Evolutionary conservation across 176 grass and related monocot genomes (phyloP).

Genomic region (Rhynchospora tenuis): DNA sequence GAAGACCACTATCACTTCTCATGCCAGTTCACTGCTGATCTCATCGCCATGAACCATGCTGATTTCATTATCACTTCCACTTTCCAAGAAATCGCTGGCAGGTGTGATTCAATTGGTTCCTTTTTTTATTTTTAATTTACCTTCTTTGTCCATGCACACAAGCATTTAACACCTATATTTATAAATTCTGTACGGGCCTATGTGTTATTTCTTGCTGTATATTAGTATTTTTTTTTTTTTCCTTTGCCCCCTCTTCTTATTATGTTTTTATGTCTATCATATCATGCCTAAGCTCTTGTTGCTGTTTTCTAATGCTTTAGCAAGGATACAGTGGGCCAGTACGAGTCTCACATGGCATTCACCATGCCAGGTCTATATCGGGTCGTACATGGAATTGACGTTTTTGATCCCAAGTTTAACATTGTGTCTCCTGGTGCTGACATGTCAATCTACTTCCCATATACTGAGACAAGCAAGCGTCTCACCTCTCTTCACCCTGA

Average conservation of each 20-base stretch:
- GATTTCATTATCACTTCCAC: constrained; percentile 99
- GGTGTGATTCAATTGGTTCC: constrained; percentile 30
- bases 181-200: background rate
- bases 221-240: background rate
- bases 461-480: constrained; percentile 73
- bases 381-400: constrained; percentile 95
- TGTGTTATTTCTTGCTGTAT: background rate
- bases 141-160: background rate
- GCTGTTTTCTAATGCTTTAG: constrained; percentile 40
- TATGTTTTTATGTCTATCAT: background rate
- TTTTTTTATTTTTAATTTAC: background rate
- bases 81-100: constrained; percentile 99
- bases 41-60: constrained; percentile 97
- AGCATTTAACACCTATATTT: background rate
- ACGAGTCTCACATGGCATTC: constrained; percentile 92
- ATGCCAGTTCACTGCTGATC: constrained; percentile 95
- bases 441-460: constrained; percentile 86
- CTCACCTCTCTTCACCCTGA: constrained; percentile 90
- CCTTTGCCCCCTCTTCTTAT: background rate
- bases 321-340: constrained; percentile 97
- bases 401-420: constrained; percentile 99
- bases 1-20: constrained; percentile 99
- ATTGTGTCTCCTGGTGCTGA: constrained; percentile 97
- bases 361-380: constrained; percentile 93
- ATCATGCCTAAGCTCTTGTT: background rate